Evolutionary conservation across 2,329 filamentous ascomycete species (phyloP), one percentile per base, ranked within the genome.

Genomic region (Furcasterigmium furcatum): DNA sequence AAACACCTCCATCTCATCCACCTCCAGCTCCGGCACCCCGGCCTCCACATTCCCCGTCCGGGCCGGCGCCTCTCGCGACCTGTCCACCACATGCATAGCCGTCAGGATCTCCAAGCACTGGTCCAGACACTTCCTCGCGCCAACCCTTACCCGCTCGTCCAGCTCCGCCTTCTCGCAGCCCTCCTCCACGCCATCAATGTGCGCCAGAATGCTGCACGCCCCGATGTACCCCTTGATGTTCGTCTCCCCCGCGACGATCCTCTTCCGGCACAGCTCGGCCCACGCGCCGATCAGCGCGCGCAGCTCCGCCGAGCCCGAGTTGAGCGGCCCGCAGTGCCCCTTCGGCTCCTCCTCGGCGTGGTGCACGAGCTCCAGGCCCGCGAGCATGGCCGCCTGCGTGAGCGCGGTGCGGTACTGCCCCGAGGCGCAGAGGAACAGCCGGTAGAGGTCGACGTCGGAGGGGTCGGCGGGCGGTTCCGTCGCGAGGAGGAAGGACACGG

Each of bases 361-460:
- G 52, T 68, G 63, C 32, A 74, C 55, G 4, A 77, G 62, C 49
- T 80, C 76, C 5, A 74, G 55, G 20, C 63, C 65, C 8, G 79
- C 59, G 1, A 68, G 67, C 41, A 73, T 64, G 2, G 69, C 56
- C 1, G 62, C 62, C 44, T 73, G 65, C 3, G 63, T 57, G 0
- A 66, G 61, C 0, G 72, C 57, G 4, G 68, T 67, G 5, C 71
- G 68, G 44, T 72, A 74, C 4, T 70, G 56, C 1, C 73, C 70
- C 0, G 67, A 52, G 2, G 65, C 70, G 44, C 66, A 68, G n/a
- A 62, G 61, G 4, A 64, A 60, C 14, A 76, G 59, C 2, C 70
- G 60, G 4, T 58, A 50, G 12, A 72, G 70, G 42, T 68, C 62
- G 13, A 41, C 24, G 9, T 51, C 50, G 1, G 53, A 46, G 2